phyloP scores from a whole-genome alignment of 164 flowering plant genomes.

The Piper longum region DNA sequence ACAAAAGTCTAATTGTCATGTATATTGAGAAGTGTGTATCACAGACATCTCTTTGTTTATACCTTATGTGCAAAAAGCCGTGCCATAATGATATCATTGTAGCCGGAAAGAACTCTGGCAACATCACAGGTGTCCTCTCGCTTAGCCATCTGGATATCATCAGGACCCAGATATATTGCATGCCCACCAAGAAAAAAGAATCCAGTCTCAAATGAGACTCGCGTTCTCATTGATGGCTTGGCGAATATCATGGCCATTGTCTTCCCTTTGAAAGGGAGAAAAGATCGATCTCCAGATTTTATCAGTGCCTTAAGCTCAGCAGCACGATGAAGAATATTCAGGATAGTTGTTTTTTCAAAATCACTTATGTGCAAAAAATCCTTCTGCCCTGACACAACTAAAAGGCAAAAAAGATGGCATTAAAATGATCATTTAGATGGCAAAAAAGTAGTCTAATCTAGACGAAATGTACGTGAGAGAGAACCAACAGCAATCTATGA shows the following conservation, averaged over 20 bases:
- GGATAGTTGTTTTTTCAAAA: conserved; percentile 69
- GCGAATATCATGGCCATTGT: conserved; percentile 99
- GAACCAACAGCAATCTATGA: not conserved
- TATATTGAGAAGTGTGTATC: not conserved
- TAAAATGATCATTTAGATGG: not conserved
- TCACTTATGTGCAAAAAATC: conserved; percentile 84
- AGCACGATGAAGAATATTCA: conserved; percentile 70
- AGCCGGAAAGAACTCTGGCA: conserved; percentile 90
- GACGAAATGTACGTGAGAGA: not conserved
- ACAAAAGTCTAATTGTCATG: no score
- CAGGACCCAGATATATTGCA: conserved; percentile 85
- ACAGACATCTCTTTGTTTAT: conserved; percentile 6
- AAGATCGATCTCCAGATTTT: conserved; percentile 79
- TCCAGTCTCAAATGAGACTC: conserved; percentile 96
- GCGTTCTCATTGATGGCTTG: conserved; percentile 95
- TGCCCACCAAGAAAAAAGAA: conserved; percentile 90
- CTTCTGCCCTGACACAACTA: conserved; percentile 44
- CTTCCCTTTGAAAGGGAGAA: conserved; percentile 85
- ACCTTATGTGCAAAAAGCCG: conserved; percentile 99
- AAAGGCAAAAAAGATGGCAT: not conserved
- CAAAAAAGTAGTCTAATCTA: not conserved
- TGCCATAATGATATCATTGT: conserved; percentile 96
- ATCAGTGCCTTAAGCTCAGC: conserved; percentile 65
- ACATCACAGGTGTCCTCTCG: conserved; percentile 98
- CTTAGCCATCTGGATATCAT: conserved; percentile 96